phyloP scores from a whole-genome alignment of 75 land plant species.

The Pseudotsuga menziesii region DNA sequence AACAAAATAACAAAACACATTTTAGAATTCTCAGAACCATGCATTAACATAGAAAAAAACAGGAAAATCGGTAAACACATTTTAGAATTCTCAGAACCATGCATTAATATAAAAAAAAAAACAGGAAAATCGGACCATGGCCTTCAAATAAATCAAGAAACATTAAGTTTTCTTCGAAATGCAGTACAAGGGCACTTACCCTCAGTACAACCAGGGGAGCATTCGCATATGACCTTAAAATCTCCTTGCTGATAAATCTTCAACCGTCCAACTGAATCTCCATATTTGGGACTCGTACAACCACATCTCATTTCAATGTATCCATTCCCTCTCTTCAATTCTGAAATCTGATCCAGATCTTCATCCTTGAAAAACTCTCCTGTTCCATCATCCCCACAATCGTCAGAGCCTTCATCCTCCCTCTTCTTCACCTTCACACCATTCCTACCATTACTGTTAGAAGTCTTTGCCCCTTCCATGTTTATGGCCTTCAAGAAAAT shows the following conservation, averaged over 20 bases:
- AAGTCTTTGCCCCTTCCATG: background rate
- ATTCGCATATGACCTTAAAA: slow-evolving; percentile 56
- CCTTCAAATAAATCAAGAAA: background rate
- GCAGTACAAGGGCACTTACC: slow-evolving; percentile 15
- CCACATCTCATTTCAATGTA: slow-evolving; percentile 64
- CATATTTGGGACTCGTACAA: slow-evolving; percentile 66
- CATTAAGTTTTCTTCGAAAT: background rate
- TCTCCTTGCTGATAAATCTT: slow-evolving; percentile 52
- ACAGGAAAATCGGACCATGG: background rate
- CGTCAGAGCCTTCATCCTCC: slow-evolving; percentile 9
- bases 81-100: background rate
- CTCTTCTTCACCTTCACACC: slow-evolving; percentile 10
- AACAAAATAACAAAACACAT: background rate
- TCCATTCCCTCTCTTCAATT: slow-evolving; percentile 40
- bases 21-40: background rate
- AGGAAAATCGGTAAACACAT: background rate
- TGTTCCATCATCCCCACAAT: background rate
- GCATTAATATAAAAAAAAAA: background rate
- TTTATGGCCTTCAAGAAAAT: background rate
- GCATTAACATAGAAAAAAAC: background rate
- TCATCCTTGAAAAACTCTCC: slow-evolving; percentile 35
- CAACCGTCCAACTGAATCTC: slow-evolving; percentile 64
- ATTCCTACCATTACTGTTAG: background rate
- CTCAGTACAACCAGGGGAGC: slow-evolving; percentile 62
- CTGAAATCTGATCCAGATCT: slow-evolving; percentile 50